Percentiles rank a stretch among this genome's conserved stretches.
phyloP scores from a whole-genome alignment of 164 flowering plant genomes.

The Berberis thunbergii region DNA sequence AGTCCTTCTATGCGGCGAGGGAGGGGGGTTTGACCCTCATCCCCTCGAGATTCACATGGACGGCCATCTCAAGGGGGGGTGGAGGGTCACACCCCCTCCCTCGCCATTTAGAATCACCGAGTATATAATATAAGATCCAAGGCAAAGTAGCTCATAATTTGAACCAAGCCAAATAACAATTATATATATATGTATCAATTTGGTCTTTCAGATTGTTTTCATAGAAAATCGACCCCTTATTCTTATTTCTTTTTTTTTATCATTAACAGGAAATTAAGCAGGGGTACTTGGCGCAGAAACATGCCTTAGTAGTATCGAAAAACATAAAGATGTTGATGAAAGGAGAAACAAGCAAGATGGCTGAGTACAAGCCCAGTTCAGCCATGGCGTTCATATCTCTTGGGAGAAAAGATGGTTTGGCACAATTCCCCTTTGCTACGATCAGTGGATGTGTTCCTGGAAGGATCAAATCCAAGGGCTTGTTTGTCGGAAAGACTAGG shows the following conservation, averaged over 20 bases:
- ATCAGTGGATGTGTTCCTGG: conserved; percentile 60
- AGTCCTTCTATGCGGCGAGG: no score
- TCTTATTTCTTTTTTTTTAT: background rate
- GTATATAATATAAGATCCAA: no score
- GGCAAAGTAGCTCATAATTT: no score
- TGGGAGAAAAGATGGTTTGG: conserved; percentile 77
- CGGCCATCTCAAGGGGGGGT: no score
- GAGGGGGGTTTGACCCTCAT: no score
- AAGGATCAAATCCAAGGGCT: conserved; percentile 63
- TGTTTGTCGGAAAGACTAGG: conserved; percentile 75
- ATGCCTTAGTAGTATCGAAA: conserved; percentile 51
- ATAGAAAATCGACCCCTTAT: background rate
- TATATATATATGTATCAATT: no score
- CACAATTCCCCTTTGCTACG: conserved; percentile 50
- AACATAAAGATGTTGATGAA: conserved; percentile 54
- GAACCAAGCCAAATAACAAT: no score
- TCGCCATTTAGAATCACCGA: no score
- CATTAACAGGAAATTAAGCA: conserved; percentile 63
- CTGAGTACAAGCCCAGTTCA: conserved; percentile 33
- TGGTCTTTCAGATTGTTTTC: no score
- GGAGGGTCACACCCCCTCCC: no score
- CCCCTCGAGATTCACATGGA: no score
- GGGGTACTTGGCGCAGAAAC: conserved; percentile 64
- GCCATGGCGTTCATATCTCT: conserved; percentile 53
- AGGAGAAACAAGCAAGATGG: conserved; percentile 46